Percentiles rank a stretch among this genome's conserved stretches.
Conservation (phyloP, 164 flowering plant species). For the Nymphaea colorata region DNA sequence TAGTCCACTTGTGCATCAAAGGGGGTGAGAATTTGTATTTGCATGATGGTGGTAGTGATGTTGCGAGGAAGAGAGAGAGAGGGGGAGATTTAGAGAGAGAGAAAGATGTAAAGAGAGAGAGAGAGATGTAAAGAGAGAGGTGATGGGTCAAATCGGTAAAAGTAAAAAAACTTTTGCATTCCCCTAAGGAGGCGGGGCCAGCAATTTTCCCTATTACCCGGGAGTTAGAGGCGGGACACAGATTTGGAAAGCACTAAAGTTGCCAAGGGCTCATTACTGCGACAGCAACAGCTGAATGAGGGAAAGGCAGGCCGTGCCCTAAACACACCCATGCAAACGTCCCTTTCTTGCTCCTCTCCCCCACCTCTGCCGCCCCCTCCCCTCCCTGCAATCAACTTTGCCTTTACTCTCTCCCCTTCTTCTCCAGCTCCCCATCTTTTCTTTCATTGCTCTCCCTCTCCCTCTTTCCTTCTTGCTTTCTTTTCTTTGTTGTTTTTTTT, state of each 20-base stretch:
- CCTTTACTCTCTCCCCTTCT: neutral
- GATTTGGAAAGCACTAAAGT: conserved; percentile 2
- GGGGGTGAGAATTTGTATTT: neutral
- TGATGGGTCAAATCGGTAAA: neutral
- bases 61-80: neutral
- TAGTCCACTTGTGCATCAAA: neutral
- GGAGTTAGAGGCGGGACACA: conserved; percentile 4
- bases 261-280: conserved; percentile 17
- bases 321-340: conserved; percentile 41
- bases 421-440: neutral
- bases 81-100: neutral
- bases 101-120: neutral
- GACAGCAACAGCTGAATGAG: conserved; percentile 53
- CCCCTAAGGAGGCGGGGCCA: conserved; percentile 5
- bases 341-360: conserved; percentile 34
- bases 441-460: neutral
- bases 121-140: neutral
- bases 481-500: neutral
- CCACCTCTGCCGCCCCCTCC: conserved; percentile 54
- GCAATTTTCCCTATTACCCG: conserved; percentile 2
- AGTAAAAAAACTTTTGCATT: conserved; percentile 2
- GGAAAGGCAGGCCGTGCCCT: conserved; percentile 18
- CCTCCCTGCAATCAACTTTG: neutral
- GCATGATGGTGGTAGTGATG: neutral
- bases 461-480: neutral